Base-by-base conservation (phyloP, 2,329 filamentous ascomycete genomes). In the Colletotrichum musae region DNA sequence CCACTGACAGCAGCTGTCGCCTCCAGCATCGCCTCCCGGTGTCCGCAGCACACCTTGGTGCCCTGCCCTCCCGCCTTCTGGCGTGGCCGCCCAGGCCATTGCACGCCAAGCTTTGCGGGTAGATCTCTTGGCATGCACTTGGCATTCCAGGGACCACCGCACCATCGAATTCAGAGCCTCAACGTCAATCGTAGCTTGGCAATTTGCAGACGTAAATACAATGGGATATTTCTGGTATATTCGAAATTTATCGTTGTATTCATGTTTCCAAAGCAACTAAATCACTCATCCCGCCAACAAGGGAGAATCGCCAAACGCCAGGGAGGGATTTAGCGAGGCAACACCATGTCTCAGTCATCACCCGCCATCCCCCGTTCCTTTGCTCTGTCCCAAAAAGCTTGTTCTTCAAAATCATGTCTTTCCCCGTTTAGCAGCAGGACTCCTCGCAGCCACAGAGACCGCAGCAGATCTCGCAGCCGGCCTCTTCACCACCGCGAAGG, bases 401-500 rank as follows among this genome's bases (percentile, higher is more conserved):
- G 32, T 57, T 61, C 4, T 13, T 39, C 53, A n/a, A 39, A 39
- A 7, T 64, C 13, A 36, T 5, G 2, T 57, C 18, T 13, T 47
- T 1, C 15, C 15, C 5, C 10, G 41, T 61, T 74, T 80, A 84
- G 75, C 82, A 84, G 77, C 82, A 84, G 24, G 73, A 75, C 72
- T 84, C 82, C 1, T 84, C 75, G 72, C 82, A 84, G 58, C 75
- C 81, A 75, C 82, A 84, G 68, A 84, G 80, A 66, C 82, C 82
- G 68, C 82, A 84, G 78, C 82, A 84, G 70, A 84, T 74, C 73
- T 84, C 82, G 67, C 82, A 84, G 45, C 82, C 82, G 43, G 81
- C 82, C 70, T 84, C 82, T 72, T 84, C 82, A 72, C 82, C 82
- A 73, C 82, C 82, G 50, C 82, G 80, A 64, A 84, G 78, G 70